Evolutionary conservation across 331 rosid species (phyloP).

Genomic region (Acacia pycnantha): DNA sequence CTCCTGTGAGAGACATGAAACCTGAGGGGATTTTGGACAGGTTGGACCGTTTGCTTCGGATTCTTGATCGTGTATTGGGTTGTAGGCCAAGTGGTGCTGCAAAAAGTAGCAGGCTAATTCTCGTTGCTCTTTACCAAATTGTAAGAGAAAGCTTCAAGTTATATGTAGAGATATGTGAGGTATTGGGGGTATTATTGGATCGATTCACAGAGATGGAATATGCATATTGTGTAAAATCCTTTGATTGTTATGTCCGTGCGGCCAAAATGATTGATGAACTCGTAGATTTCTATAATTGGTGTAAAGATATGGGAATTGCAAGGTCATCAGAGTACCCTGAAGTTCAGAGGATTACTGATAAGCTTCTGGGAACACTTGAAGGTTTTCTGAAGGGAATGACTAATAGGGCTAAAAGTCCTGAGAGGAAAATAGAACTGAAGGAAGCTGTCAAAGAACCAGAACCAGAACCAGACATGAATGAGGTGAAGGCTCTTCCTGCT

Average conservation of each 20-base stretch:
- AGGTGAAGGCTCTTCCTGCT: slow-evolving; percentile 86
- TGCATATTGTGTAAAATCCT: slow-evolving; percentile 59
- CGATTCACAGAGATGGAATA: slow-evolving; percentile 78
- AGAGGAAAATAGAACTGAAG: slow-evolving; percentile 46
- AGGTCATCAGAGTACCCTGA: slow-evolving; percentile 83
- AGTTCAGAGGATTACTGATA: slow-evolving; percentile 65
- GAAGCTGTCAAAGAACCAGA: slow-evolving; percentile 37
- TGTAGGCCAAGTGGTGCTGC: slow-evolving; percentile 77
- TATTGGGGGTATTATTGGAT: slow-evolving; percentile 70
- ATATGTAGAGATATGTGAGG: slow-evolving; percentile 69
- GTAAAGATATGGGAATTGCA: slow-evolving; percentile 73
- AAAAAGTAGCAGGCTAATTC: slow-evolving; percentile 58
- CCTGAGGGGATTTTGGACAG: slow-evolving; percentile 65
- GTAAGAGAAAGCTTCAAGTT: slow-evolving; percentile 72
- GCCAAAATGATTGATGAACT: slow-evolving; percentile 73
- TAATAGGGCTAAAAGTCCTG: slow-evolving; percentile 44
- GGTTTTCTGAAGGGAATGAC: slow-evolving; percentile 66
- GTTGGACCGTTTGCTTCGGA: slow-evolving; percentile 52
- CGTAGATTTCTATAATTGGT: slow-evolving; percentile 70
- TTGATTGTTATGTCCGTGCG: slow-evolving; percentile 62
- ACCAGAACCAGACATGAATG: slow-evolving; percentile 40
- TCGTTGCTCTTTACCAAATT: slow-evolving; percentile 59
- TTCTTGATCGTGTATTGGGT: slow-evolving; percentile 66
- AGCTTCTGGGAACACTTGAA: slow-evolving; percentile 65
- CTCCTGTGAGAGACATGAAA: slow-evolving; percentile 64